Percentiles rank a stretch among this genome's conserved stretches.
phyloP scores from a whole-genome alignment of 768 basidiomycete species.

The Candolleomyces efflorescens region DNA sequence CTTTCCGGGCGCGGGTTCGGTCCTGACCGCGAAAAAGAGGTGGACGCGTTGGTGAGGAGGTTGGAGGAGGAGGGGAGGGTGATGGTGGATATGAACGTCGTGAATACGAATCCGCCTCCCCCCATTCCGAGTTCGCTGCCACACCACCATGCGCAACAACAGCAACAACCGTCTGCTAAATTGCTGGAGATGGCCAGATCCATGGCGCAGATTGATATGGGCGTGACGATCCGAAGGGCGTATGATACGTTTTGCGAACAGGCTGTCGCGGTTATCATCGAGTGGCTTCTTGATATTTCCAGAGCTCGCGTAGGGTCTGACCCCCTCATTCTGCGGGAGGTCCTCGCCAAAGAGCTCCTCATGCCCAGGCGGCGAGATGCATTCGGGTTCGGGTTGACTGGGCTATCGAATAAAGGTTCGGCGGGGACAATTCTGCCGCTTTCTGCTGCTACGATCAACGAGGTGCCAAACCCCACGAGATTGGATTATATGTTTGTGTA shows the following conservation, averaged over 20 bases:
- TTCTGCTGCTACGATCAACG: constrained; percentile 35
- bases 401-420: background rate
- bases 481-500: constrained; percentile 77
- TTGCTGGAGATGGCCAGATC: constrained; percentile 77
- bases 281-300: constrained; percentile 82
- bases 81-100: constrained; percentile 67
- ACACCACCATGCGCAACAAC: constrained; percentile 9
- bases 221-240: constrained; percentile 82
- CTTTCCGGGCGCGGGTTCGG: constrained; percentile 33
- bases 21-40: constrained; percentile 49
- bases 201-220: constrained; percentile 85
- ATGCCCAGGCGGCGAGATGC: constrained; percentile 53
- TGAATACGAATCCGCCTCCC: constrained; percentile 14
- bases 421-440: constrained; percentile 16
- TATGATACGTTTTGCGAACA: constrained; percentile 90
- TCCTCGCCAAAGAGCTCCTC: constrained; percentile 67
- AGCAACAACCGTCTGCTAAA: too few species aligned
- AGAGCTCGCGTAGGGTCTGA: constrained; percentile 67
- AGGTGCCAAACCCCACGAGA: constrained; percentile 51
- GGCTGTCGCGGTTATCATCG: constrained; percentile 76
- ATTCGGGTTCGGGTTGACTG: constrained; percentile 36
- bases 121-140: constrained; percentile 27
- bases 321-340: constrained; percentile 61
- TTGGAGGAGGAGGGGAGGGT: constrained; percentile 82
- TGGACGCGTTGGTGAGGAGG: constrained; percentile 41